Evolutionary conservation across 805 yeast species (phyloP), one percentile per base, ranked within the genome.

Genomic region (Zygoascus ofunaensis): DNA sequence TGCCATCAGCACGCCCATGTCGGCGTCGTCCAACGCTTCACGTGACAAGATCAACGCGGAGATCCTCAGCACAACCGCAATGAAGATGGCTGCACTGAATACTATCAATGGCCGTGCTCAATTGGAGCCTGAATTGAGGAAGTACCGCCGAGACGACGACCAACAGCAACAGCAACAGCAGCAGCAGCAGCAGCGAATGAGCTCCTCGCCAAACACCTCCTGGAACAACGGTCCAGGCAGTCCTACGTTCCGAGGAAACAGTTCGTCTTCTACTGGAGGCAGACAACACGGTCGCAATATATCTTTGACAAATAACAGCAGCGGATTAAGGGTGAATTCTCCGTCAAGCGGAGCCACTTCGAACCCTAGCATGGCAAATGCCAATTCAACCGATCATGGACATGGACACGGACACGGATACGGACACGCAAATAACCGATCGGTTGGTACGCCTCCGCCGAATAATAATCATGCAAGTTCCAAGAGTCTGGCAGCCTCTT

Each of bases 51-150:
- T 54, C 37, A 57, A 53, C 41, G 55, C 55, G 12, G 63, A 60
- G 43, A 58, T 61, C 23, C 49, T 58, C 5, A 51, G 45, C 43
- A 43, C 56, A 19, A 69, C 71, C 24, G 73, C 76, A n/a, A 62
- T 74, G 60, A 80, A 80, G 56, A 63, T 80, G 50, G 82, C 82
- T 4, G 86, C 86, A 0, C 67, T 80, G 45, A 74, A 80, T 21
- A 79, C 86, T 2, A 79, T 79, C 49, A 47, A 41, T 37, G 44
- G 45, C 18, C 60, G 84, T 19, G 77, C 60, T 3, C 61, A 64
- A 37, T 55, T 69, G 23, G 73, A 69, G 49, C 60, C 68, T 4
- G 62, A 60, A 43, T 64, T 53, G 30, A 54, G 54, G 38, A 57
- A 57, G 49, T 56, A 50, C 43, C 50, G 59, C 3, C n/a, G 34